These are phyloP conservation scores for Paxillus involutus DNA, from an alignment of 768 basidiomycete species.

Conservation along the genomic window DNA sequence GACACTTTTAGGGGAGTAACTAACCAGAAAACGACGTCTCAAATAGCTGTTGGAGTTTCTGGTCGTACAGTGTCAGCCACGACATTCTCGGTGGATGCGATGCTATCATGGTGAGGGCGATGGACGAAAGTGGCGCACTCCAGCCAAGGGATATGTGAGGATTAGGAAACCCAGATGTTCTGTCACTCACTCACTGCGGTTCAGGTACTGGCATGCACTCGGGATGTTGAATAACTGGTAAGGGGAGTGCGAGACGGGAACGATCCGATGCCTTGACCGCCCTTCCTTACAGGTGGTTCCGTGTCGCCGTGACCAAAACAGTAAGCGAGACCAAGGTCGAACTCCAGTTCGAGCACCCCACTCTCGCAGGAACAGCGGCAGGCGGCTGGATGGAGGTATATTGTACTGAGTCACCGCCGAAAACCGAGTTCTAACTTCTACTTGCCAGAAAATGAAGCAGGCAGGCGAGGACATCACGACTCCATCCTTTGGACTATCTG, in stretches of 20 bases:
- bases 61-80: slow-evolving; percentile 41
- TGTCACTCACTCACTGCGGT: slow-evolving; percentile 5
- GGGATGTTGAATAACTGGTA: slow-evolving; percentile 59
- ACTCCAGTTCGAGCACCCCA: slow-evolving; percentile 59
- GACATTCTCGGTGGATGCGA: slow-evolving; percentile 32
- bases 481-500: slow-evolving; percentile 36
- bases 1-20: neutral
- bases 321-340: slow-evolving; percentile 22
- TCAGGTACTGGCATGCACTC: slow-evolving; percentile 49
- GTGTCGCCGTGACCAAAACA: slow-evolving; percentile 45
- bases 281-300: slow-evolving; percentile 48
- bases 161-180: neutral
- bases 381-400: slow-evolving; percentile 63
- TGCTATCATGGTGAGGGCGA: slow-evolving; percentile 48
- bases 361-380: slow-evolving; percentile 43
- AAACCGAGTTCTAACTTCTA: neutral
- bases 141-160: slow-evolving; percentile 55
- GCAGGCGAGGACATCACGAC: slow-evolving; percentile 42
- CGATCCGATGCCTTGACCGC: neutral
- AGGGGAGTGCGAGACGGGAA: slow-evolving; percentile 1
- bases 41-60: slow-evolving; percentile 58
- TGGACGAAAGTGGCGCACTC: slow-evolving; percentile 51
- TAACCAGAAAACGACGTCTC: neutral
- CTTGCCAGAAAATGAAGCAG: slow-evolving; percentile 42
- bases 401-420: neutral